A percentile compares a stretch with the other conserved stretches of the same genome.
These are phyloP conservation scores for Nemania diffusa DNA, from an alignment of 2,329 filamentous ascomycete species.

Conservation along the genomic window DNA sequence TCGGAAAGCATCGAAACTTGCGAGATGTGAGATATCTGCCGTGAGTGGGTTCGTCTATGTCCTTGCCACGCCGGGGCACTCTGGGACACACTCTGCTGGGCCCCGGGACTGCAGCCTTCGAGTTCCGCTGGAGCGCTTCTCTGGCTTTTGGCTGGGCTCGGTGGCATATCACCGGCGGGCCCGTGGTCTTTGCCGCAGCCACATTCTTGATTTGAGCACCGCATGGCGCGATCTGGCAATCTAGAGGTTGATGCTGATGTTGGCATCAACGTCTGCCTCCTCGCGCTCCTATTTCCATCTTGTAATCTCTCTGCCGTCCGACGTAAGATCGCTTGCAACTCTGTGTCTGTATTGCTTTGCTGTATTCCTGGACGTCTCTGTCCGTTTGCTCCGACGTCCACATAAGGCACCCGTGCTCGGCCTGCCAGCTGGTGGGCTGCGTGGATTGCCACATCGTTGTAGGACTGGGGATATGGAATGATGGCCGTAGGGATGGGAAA, in stretches of 20 bases:
- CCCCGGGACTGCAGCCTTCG: slow-evolving; percentile 37
- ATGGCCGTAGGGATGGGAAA: neutral
- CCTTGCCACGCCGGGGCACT: slow-evolving; percentile 29
- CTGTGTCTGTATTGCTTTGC: slow-evolving; percentile 55
- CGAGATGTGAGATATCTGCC: slow-evolving; percentile 44
- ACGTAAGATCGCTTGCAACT: slow-evolving; percentile 62
- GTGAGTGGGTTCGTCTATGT: slow-evolving; percentile 35
- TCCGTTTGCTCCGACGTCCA: slow-evolving; percentile 19
- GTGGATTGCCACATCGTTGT: slow-evolving; percentile 35
- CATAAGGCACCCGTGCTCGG: slow-evolving; percentile 39
- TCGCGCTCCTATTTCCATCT: slow-evolving; percentile 50
- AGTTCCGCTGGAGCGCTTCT: slow-evolving; percentile 47
- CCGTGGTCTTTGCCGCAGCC: neutral
- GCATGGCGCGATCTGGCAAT: slow-evolving; percentile 6
- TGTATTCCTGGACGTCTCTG: slow-evolving; percentile 14
- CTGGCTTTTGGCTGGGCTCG: slow-evolving; percentile 47
- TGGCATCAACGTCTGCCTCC: slow-evolving; percentile 44
- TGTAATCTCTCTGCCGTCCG: slow-evolving; percentile 64
- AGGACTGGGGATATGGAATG: neutral
- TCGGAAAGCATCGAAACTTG: slow-evolving; percentile 51
- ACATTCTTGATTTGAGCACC: neutral
- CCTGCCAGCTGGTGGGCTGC: slow-evolving; percentile 46
- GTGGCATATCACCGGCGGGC: neutral
- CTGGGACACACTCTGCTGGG: slow-evolving; percentile 10
- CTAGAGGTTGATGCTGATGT: slow-evolving; percentile 11